Base-by-base conservation (phyloP, 2,329 filamentous ascomycete genomes). In the Pleochaeta shiraiana region DNA sequence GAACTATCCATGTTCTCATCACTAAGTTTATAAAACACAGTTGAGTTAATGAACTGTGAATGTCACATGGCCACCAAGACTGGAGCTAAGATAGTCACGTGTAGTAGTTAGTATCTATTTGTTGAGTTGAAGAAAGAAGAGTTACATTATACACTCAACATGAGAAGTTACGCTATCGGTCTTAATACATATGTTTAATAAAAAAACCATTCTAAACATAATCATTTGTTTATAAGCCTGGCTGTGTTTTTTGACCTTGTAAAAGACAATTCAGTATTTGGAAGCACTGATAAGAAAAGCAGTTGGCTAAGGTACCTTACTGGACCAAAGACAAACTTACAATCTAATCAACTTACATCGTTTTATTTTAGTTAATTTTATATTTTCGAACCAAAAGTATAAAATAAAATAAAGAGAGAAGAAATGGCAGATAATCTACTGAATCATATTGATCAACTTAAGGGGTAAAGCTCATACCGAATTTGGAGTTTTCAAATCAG, bases 191-290 rank as follows among this genome's bases (percentile, higher is more conserved):
- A 43, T 43, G 37, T 19, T 19, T 43, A 9, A 43, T 43, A 43
- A 43, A n/a, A n/a, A n/a, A n/a, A 37, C 34, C 7, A 37, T 37
- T 37, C 45, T 50, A 19, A n/a, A 6, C 9, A 50, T 50, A 50
- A 50, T 60, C 55, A 60, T 26, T 37, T 60, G 55, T 26, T 37
- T 60, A 60, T 60, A 37, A 60, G 55, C 55, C 55, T 19, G 55
- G 55, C 26, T 33, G 24, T 26, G 28, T n/a, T 26, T 60, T 37
- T 19, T 4, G 34, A 60, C n/a, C 16, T 31, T 37, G n/a, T 16
- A 60, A 34, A 28, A 28, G 28, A 37, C 16, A 33, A 60, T 34
- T 31, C 14, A 31, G 21, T 34, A 37, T 60, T 16, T 34, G 16
- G 55, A 33, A 37, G 31, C 55, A 60, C 28, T 60, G 28, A 37